Conservation (phyloP, 1,139 yeast genomes). For the Candida labiduridarum region DNA sequence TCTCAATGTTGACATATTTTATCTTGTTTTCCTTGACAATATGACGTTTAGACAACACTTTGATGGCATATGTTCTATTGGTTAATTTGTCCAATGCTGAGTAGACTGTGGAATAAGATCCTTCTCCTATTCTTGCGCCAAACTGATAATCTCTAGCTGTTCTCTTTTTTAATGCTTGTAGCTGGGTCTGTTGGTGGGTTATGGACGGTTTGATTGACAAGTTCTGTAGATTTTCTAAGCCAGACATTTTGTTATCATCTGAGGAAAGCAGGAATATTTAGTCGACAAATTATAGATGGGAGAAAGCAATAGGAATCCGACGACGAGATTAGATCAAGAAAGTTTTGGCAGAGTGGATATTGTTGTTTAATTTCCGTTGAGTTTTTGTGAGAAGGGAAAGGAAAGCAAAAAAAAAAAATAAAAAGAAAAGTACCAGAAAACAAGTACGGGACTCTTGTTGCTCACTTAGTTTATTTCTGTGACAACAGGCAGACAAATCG, state of each 20-base stretch:
- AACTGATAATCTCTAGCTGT: slow-evolving; percentile 71
- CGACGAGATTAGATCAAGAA: background rate
- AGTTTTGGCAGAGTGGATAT: background rate
- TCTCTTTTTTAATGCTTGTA: slow-evolving; percentile 19
- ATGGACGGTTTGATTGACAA: slow-evolving; percentile 2
- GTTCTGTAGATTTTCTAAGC: slow-evolving; percentile 6
- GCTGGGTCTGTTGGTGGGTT: slow-evolving; percentile 5
- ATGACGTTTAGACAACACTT: slow-evolving; percentile 72
- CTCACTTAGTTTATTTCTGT: background rate
- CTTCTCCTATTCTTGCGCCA: slow-evolving; percentile 76
- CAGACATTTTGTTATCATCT: slow-evolving; percentile 3
- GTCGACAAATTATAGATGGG: background rate
- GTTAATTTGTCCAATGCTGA: slow-evolving; percentile 65
- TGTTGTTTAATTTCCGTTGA: background rate
- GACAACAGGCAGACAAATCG: background rate
- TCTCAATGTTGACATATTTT: slow-evolving; percentile 78
- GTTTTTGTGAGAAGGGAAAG: background rate
- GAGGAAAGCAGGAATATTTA: background rate
- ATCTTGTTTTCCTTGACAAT: slow-evolving; percentile 79
- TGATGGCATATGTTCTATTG: slow-evolving; percentile 67
- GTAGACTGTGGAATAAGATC: slow-evolving; percentile 77
- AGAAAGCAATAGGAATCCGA: background rate
- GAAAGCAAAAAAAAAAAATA: background rate
- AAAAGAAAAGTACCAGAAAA: background rate
- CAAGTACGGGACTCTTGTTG: no score